Evolutionary conservation across 1,284 basidiomycete species (phyloP).

Genomic region (Kalmanozyma brasiliensis): DNA sequence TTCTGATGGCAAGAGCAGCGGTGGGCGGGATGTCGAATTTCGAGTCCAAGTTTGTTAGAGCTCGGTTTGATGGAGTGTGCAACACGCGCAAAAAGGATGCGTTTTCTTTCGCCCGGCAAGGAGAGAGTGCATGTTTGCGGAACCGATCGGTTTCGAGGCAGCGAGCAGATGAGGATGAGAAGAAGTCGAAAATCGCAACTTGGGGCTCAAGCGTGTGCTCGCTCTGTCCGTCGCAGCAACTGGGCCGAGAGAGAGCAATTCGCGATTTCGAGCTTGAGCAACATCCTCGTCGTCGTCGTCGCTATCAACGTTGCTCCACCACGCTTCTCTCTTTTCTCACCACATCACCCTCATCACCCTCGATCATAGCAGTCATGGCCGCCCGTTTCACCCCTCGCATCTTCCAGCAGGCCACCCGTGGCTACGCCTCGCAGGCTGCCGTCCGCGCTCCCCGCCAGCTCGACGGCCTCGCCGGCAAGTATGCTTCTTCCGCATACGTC

Average conservation of each 20-base stretch:
- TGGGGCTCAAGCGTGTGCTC: neutral
- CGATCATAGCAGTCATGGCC: slow-evolving; percentile 40
- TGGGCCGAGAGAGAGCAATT: slow-evolving; percentile 20
- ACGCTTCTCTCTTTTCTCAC: slow-evolving; percentile 2
- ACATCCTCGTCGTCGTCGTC: slow-evolving; percentile 10
- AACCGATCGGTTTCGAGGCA: slow-evolving; percentile 34
- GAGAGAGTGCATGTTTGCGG: slow-evolving; percentile 6
- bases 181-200: slow-evolving; percentile 10
- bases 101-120: slow-evolving; percentile 20
- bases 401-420: slow-evolving; percentile 60
- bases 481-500: slow-evolving; percentile 91
- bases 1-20: too few relatives aligned
- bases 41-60: neutral
- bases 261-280: slow-evolving; percentile 9
- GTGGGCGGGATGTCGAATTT: too few relatives aligned
- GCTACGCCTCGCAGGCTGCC: slow-evolving; percentile 65
- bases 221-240: slow-evolving; percentile 16
- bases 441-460: slow-evolving; percentile 60
- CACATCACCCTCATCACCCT: neutral
- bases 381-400: slow-evolving; percentile 55
- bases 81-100: neutral
- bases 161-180: slow-evolving; percentile 4
- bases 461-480: slow-evolving; percentile 74
- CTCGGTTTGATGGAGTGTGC: neutral
- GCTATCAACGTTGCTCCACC: neutral